Conservation (phyloP, 805 yeast genomes). For the Teunomyces aglyptinius region DNA sequence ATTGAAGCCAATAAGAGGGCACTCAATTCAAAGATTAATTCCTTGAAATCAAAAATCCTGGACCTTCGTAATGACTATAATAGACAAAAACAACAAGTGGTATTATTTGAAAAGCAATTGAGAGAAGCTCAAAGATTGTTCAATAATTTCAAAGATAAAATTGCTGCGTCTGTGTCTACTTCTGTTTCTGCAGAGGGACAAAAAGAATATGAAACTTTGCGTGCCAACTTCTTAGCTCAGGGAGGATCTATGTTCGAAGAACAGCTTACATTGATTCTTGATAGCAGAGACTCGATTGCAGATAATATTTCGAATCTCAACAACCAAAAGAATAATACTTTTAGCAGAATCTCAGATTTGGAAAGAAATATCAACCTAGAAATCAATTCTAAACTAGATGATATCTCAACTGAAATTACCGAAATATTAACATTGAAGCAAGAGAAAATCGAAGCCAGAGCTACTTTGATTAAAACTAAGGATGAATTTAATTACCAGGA, state of each 20-base stretch:
- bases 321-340: conserved; percentile 34
- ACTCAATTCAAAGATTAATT: conserved; percentile 43
- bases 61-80: conserved; percentile 52
- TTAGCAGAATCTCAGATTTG: conserved; percentile 39
- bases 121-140: conserved; percentile 36
- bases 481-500: conserved; percentile 47
- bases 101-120: conserved; percentile 47
- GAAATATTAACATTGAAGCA: conserved; percentile 28
- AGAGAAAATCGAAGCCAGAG: conserved; percentile 24
- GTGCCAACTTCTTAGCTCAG: conserved; percentile 52
- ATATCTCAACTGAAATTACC: conserved; percentile 29
- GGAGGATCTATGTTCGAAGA: conserved; percentile 61
- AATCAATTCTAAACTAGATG: conserved; percentile 30
- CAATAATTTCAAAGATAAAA: conserved; percentile 28
- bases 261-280: conserved; percentile 37
- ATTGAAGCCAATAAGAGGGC: conserved; percentile 55
- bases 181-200: conserved; percentile 50
- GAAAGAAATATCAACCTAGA: conserved; percentile 36
- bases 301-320: conserved; percentile 22
- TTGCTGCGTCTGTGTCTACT: conserved; percentile 16
- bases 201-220: conserved; percentile 55
- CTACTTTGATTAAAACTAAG: conserved; percentile 29
- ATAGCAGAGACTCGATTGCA: conserved; percentile 45
- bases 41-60: conserved; percentile 46
- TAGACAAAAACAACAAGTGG: conserved; percentile 47